Conservation (phyloP, 305 asterid genomes). For the Fraxinus greggii region DNA sequence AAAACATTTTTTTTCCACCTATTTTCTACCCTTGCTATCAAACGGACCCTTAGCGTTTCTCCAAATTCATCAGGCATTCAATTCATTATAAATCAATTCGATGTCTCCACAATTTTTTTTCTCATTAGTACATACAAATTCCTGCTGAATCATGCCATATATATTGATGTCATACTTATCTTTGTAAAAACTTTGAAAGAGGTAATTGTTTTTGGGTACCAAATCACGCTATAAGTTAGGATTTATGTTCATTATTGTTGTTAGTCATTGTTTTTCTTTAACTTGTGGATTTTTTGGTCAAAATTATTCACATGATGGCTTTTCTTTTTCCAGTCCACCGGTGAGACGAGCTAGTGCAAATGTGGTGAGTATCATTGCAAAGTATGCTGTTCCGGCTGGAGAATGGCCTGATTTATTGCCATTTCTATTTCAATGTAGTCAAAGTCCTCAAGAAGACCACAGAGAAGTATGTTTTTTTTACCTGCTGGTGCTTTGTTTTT, state of each 20-base stretch:
- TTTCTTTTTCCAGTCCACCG: constrained; percentile 60
- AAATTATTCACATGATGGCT: background rate
- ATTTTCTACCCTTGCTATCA: too few species aligned
- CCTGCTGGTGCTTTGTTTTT: background rate
- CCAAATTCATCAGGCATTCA: background rate
- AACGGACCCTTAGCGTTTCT: background rate
- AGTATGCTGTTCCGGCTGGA: constrained; percentile 94
- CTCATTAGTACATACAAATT: background rate
- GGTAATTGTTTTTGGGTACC: constrained; percentile 3
- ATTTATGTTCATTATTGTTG: background rate
- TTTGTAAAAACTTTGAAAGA: background rate
- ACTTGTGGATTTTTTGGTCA: constrained; percentile 9
- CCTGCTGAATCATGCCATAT: background rate
- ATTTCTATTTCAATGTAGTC: constrained; percentile 92
- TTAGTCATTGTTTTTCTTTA: background rate
- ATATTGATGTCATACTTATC: background rate
- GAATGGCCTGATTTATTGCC: constrained; percentile 99
- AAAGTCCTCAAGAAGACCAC: constrained; percentile 92
- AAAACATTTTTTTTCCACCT: too few species aligned
- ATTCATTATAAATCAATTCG: background rate
- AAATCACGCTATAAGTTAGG: constrained; percentile 2
- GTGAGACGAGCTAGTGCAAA: constrained; percentile 96
- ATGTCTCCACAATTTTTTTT: background rate
- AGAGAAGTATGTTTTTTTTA: constrained; percentile 69
- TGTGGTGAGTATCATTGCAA: constrained; percentile 93